phyloP scores from a whole-genome alignment of 345 rosid genomes.

The Luvunga scandens region DNA sequence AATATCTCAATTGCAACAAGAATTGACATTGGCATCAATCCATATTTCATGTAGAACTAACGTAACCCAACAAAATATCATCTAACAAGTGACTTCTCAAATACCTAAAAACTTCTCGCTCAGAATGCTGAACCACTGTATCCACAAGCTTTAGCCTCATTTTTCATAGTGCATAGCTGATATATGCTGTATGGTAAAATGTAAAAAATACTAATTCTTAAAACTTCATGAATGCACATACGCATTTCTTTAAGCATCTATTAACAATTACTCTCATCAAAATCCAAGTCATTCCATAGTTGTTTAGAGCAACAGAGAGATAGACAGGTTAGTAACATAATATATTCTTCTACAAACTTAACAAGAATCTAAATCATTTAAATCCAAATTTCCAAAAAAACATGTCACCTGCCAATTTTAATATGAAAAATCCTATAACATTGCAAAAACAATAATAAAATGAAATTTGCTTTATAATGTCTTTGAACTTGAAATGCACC shows the following conservation, averaged over 20 bases:
- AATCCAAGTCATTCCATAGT: background rate
- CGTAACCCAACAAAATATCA: background rate
- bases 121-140: background rate
- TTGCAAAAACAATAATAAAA: background rate
- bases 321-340: background rate
- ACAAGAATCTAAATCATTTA: background rate
- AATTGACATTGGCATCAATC: background rate
- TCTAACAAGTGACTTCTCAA: background rate
- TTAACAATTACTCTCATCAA: background rate
- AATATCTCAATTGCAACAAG: background rate
- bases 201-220: background rate
- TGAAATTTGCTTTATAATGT: background rate
- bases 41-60: background rate
- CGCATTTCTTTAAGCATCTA: background rate
- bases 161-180: background rate
- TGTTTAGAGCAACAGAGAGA: background rate
- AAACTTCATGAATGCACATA: background rate
- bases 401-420: background rate
- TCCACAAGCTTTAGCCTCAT: background rate
- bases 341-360: background rate
- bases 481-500: conserved; percentile 32
- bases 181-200: background rate
- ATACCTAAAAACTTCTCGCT: background rate
- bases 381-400: background rate
- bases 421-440: background rate